phyloP scores from a whole-genome alignment of 108 stramenopile genomes.

The Seminavis robusta region DNA sequence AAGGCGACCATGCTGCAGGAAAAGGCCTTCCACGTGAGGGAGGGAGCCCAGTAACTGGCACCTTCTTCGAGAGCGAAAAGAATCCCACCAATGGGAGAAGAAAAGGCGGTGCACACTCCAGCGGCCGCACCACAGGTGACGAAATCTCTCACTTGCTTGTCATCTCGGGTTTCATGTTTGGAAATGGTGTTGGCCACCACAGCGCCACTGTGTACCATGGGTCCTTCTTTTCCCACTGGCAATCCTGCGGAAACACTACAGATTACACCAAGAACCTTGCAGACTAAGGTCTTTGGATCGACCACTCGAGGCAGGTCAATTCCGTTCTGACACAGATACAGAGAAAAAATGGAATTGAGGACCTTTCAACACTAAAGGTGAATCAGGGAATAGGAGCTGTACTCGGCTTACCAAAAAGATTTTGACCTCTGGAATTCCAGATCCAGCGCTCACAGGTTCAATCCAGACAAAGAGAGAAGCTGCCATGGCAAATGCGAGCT shows the following conservation, averaged over 20 bases:
- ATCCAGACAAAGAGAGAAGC: conserved; percentile 26
- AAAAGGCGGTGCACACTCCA: conserved; percentile 88
- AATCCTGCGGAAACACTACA: conserved; percentile 46
- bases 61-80: conserved; percentile 85
- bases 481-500: conserved; percentile 19
- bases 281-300: conserved; percentile 44
- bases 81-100: conserved; percentile 87
- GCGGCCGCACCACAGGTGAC: conserved; percentile 83
- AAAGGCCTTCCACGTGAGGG: conserved; percentile 81
- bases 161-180: conserved; percentile 26
- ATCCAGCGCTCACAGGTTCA: conserved; percentile 50
- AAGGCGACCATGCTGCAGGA: conserved; percentile 74
- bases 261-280: conserved; percentile 72
- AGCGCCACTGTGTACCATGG: conserved; percentile 70
- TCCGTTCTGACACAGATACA: too few species aligned
- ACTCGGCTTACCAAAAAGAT: too few species aligned
- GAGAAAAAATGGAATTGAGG: too few species aligned
- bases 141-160: conserved; percentile 67
- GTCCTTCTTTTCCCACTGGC: conserved; percentile 79
- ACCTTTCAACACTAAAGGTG: too few species aligned
- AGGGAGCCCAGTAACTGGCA: conserved; percentile 75
- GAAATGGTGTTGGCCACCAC: conserved; percentile 27
- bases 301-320: conserved; percentile 42
- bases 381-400: too few species aligned
- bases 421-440: conserved; percentile 82